Conservation (phyloP, 2,329 filamentous ascomycete genomes). For the Hirsutella thompsonii region DNA sequence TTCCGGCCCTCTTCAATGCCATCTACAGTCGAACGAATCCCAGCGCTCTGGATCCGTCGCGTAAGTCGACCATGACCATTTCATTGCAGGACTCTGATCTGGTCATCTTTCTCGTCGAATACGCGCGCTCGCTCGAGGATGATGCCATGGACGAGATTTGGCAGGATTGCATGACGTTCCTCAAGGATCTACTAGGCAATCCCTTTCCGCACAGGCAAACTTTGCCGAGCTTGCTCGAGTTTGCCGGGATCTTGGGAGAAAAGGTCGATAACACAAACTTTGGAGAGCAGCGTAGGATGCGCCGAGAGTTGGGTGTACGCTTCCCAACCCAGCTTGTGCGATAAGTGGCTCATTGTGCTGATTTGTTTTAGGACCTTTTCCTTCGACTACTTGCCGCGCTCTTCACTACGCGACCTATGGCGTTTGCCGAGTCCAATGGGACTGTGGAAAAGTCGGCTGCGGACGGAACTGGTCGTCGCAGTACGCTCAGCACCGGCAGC, state of each 20-base stretch:
- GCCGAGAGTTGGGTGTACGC: conserved; percentile 73
- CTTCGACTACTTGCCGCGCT: conserved; percentile 80
- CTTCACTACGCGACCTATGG: conserved; percentile 77
- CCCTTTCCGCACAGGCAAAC: conserved; percentile 92
- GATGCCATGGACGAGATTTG: conserved; percentile 98
- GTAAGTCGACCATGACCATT: conserved; percentile 81
- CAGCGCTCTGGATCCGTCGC: conserved; percentile 58
- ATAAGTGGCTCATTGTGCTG: background rate
- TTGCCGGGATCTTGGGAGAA: conserved; percentile 77
- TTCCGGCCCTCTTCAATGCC: conserved; percentile 89
- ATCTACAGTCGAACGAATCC: conserved; percentile 93
- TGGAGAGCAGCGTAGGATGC: conserved; percentile 86
- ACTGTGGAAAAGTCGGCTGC: conserved; percentile 24
- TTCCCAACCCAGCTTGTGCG: background rate
- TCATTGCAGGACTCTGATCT: conserved; percentile 73
- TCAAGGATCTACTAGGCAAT: conserved; percentile 81
- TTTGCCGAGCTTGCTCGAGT: conserved; percentile 73
- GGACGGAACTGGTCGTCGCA: conserved; percentile 22
- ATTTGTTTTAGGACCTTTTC: conserved; percentile 60
- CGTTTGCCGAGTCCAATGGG: conserved; percentile 45
- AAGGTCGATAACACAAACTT: conserved; percentile 98
- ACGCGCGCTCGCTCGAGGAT: conserved; percentile 81
- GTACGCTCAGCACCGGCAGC: conserved; percentile 19
- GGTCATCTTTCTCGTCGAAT: conserved; percentile 80
- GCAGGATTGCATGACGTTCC: conserved; percentile 83